These are phyloP conservation scores for Rutidosis leptorrhynchoides DNA, from an alignment of 129 eudicot genomes.

Conservation along the genomic window DNA sequence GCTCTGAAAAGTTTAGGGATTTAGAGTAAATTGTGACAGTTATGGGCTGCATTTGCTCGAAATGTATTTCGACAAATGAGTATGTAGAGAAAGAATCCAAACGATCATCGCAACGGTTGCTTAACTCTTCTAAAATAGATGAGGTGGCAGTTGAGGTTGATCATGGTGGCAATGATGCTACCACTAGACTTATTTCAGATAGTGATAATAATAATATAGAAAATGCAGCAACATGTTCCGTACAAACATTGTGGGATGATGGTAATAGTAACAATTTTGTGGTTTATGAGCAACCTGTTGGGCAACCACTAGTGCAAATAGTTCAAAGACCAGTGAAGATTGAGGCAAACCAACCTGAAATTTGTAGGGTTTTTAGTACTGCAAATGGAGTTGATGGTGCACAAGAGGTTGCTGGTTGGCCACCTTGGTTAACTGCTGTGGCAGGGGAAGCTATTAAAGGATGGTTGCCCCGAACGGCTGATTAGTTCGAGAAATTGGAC, in stretches of 20 bases:
- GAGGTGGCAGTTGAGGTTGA: conserved; percentile 58
- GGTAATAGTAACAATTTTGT: conserved; percentile 40
- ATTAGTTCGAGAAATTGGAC: conserved; percentile 79
- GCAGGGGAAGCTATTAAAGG: conserved; percentile 95
- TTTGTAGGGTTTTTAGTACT: conserved; percentile 43
- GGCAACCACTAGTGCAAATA: conserved; percentile 30
- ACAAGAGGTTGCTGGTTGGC: conserved; percentile 83
- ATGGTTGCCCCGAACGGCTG: conserved; percentile 74
- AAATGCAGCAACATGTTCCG: conserved; percentile 42
- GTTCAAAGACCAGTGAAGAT: conserved; percentile 24
- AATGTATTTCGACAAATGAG: conserved; percentile 50
- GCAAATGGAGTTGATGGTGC: conserved; percentile 67
- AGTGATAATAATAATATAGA: conserved; percentile 34
- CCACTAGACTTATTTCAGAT: conserved; percentile 52
- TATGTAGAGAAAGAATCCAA: conserved; percentile 50
- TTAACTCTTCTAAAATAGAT: conserved; percentile 55
- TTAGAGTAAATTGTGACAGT: conserved; percentile 23
- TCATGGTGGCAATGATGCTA: conserved; percentile 62
- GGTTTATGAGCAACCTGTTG: conserved; percentile 43
- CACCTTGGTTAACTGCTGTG: conserved; percentile 75
- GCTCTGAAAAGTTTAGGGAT: not conserved
- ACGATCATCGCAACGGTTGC: conserved; percentile 52
- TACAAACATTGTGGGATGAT: conserved; percentile 44
- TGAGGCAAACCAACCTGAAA: conserved; percentile 38
- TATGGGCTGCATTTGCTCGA: conserved; percentile 87